Evolutionary conservation across 768 basidiomycete genomes (phyloP), one percentile per base, ranked within the genome.

Genomic region (Naganishia antarctica): DNA sequence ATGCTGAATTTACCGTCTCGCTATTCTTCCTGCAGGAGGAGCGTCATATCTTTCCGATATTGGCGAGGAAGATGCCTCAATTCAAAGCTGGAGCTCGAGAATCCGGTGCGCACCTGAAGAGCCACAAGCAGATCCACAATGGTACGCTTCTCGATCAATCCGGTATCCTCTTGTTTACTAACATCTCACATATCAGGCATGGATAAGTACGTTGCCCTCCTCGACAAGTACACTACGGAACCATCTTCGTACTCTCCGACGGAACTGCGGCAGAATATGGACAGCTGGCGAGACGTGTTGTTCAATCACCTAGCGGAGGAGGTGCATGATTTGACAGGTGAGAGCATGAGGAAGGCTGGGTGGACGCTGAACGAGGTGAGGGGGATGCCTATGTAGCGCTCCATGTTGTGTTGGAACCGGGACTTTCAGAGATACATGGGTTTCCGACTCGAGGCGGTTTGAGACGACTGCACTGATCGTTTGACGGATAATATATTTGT

Each of bases 31-130:
- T 29, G 23, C 44, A 61, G 46, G 45, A 76, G 68, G 78, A 79
- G 68, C 69, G 69, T 45, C 71, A 78, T 65, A 76, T 79, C 63
- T 79, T 79, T 68, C 78, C 76, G 1, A 64, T 78, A 0, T 64
- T 79, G 28, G 73, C 71, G 9, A 70, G 70, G 68, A 72, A 74
- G 50, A 77, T 79, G 78, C 78, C 78, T 0, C 76, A 78, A 60
- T 79, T 79, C 70, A 70, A 71, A 37, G 67, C 66, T 8, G 76
- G 73, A 13, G 68, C 70, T 11, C 68, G 76, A 23, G 76, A 78
- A 25, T 70, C 70, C 12, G 76, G 76, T 7, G 75, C 74, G 48
- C 78, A 79, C 61, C 68, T 76, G 3, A 72, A 77, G 41, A 71
- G 69, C 31, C 78, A 79, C 61, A 72, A 75, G 49, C 50, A 47